Evolutionary conservation across 257 asterid species (phyloP), one percentile per base, ranked within the genome.

Genomic region (Jacaranda copaia): DNA sequence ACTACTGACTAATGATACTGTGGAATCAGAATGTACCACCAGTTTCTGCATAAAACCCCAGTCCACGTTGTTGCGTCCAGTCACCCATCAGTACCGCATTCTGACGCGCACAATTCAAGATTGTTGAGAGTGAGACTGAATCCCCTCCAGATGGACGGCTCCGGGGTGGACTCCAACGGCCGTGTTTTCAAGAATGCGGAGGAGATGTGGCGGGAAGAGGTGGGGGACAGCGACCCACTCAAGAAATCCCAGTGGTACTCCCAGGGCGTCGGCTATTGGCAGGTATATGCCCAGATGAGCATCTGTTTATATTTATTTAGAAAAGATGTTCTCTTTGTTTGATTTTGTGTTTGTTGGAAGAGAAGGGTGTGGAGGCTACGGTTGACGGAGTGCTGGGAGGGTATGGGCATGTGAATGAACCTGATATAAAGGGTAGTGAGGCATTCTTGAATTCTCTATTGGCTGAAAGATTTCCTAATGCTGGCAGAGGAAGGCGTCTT

Each of bases 331-430:
- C 19, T 51, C 32, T 56, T 72, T 61, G 42, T 65, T 48, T 46
- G 36, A 18, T 53, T 74, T 43, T 18, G 19, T 72, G 10, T 3
- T 40, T 35, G 60, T 75, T 66, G 79, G 84, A 77, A 79, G 86
- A 77, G 83, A 83, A 94, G 98, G 92, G 97, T 67, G 98, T 91
- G 73, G 97, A 93, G 84, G 97, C 99, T 45, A 88, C 97, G n/a
- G 90, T 93, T 72, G 92, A 95, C 68, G 99, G 99, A 40, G 97
- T 93, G 73, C 84, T 95, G 67, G 99, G 99, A 75, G 99, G 98
- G 40, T 95, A 87, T 69, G 97, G 85, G 43, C 93, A 88, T 69
- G 97, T 95, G 83, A 87, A 90, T 78, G 87, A 83, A 57, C 88
- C 96, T 53, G 97, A 95, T 89, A 87, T 95, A 36, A 84, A 81